Evolutionary conservation across 768 basidiomycete species (phyloP).

Genomic region (Mycena galopus): DNA sequence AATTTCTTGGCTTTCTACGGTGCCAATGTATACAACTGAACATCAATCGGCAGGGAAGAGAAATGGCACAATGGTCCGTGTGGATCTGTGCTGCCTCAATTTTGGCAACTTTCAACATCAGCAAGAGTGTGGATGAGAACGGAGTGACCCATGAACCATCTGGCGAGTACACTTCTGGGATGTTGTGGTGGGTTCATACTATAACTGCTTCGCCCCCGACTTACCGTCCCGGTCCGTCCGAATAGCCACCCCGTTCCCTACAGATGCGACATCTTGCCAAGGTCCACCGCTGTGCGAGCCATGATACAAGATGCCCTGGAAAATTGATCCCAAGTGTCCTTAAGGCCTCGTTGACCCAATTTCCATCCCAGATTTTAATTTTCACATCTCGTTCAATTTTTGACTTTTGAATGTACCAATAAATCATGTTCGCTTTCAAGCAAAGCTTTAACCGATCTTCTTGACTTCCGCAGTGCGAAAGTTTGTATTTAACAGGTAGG

Average conservation of each 20-base stretch:
- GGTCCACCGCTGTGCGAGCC: neutral
- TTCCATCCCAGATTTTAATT: neutral
- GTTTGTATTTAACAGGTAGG: too few relatives aligned
- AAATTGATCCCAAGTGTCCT: neutral
- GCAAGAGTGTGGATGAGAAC: slow-evolving; percentile 42
- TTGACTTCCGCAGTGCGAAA: too few relatives aligned
- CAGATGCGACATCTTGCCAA: neutral
- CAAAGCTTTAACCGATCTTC: too few relatives aligned
- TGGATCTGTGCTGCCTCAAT: slow-evolving; percentile 35
- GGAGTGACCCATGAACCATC: slow-evolving; percentile 42
- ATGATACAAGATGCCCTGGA: neutral
- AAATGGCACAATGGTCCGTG: slow-evolving; percentile 25
- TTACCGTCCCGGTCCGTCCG: neutral
- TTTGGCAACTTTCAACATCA: slow-evolving; percentile 34
- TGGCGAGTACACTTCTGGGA: slow-evolving; percentile 38
- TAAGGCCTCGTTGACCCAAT: neutral
- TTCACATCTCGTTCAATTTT: neutral
- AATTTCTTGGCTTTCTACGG: neutral
- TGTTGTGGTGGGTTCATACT: slow-evolving; percentile 37
- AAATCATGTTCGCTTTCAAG: too few relatives aligned
- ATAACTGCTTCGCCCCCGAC: neutral
- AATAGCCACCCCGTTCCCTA: neutral
- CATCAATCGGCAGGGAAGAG: neutral
- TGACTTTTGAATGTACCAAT: neutral
- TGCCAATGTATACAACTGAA: neutral